Conservation (phyloP, 1,284 basidiomycete species). For the Hymenochaete sp. region DNA sequence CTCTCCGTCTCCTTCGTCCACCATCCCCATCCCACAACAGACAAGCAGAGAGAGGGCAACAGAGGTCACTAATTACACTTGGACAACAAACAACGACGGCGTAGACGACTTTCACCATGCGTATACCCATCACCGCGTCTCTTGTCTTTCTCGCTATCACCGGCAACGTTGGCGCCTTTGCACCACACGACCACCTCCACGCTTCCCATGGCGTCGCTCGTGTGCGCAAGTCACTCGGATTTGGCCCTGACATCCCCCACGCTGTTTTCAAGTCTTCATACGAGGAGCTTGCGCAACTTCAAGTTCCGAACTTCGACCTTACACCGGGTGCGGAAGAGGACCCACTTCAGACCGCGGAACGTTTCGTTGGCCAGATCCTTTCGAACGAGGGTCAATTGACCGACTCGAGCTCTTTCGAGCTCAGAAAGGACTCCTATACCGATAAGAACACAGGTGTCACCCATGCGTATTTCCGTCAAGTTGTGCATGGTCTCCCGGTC, state of each 20-base stretch:
- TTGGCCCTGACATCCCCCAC: constrained; percentile 69
- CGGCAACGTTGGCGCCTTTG: constrained; percentile 4
- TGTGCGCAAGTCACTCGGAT: constrained; percentile 67
- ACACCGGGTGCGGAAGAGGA: constrained; percentile 25
- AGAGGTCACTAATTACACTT: too few species aligned
- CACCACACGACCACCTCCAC: too few species aligned
- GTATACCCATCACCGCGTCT: constrained; percentile 14
- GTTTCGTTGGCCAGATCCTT: constrained; percentile 48
- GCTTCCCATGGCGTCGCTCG: constrained; percentile 4
- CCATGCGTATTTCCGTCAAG: constrained; percentile 77
- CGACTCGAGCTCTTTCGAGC: constrained; percentile 39
- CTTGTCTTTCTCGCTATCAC: constrained; percentile 14
- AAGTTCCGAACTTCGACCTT: constrained; percentile 23
- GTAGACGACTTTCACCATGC: constrained; percentile 14
- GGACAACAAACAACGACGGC: too few species aligned
- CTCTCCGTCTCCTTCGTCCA: too few species aligned
- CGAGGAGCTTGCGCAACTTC: constrained; percentile 30
- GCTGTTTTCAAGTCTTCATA: constrained; percentile 55
- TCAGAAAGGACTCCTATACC: constrained; percentile 79
- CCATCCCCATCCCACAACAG: too few species aligned
- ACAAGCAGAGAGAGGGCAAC: too few species aligned
- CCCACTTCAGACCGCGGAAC: constrained; percentile 50
- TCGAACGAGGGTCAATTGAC: constrained; percentile 27
- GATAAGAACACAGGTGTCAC: constrained; percentile 77
- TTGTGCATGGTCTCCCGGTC: constrained; percentile 78